Evolutionary conservation across 176 grass and related monocot genomes (phyloP), one percentile per base, ranked within the genome.

Genomic region (Puya raimondii): DNA sequence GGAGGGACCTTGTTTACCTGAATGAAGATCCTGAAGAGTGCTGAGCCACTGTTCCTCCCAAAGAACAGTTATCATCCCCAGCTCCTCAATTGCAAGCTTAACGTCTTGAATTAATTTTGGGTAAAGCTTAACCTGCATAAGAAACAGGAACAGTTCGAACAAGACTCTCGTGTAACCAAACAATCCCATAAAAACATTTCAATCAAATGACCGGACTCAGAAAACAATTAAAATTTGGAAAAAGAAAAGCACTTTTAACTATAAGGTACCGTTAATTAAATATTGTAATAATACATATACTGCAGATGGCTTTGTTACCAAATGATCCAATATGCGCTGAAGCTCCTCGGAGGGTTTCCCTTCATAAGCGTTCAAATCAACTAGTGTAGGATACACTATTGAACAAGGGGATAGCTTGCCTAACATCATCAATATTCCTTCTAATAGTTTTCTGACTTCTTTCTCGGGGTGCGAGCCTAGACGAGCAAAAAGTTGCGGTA

Each of bases 21-120:
- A 89, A 89, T 96, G 88, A 74, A 96, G 88, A 96, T 96, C 92
- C 75, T 96, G 92, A 85, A 96, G 85, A 58, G 92, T 96, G 77
- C 92, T 92, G 54, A 96, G 79, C 92, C 92, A 96, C 70, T 91
- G 92, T 77, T 96, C 92, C 88, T 96, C 92, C 92, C 92, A 96
- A 73, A 96, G 79, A 85, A 96, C 83, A 78, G 92, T 96, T 47
- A 96, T 89, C 83, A 85, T 91, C 64, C 86, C 92, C 66, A 96
- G 84, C 76, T 89, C 92, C 64, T 96, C 89, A 53, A 96, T 92
- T 63, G 77, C 92, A 76, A 96, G 86, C 66, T 86, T 88, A 83
- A 96, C 92, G 81, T 96, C 92, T 82, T 87, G 80, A 83, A 96
- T 57, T 86, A 96, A 85, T 80, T 87, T 89, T 64, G 92, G 92